Base-by-base conservation (phyloP, 768 basidiomycete genomes). In the Tricholoma terreum region DNA sequence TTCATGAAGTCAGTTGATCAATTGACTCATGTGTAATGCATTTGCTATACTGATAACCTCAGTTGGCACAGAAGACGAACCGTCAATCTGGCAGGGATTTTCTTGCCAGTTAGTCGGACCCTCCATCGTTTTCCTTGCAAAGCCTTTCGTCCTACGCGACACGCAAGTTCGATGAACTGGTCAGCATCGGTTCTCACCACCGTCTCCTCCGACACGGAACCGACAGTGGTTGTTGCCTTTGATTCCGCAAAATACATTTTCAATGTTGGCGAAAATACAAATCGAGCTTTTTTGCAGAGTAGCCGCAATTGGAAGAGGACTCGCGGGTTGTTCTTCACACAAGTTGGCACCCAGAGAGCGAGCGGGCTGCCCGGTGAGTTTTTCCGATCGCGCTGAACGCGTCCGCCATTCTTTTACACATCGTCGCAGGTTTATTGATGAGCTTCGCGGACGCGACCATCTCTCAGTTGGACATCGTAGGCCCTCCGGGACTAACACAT, bases 191-290 rank as follows among this genome's bases (percentile, higher is more conserved):
- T 87, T 24, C 72, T 87, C 54, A 82, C 80, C 42, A 71, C 82
- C 0, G 65, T 77, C 14, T 82, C 87, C 4, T 83, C 84, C 51
- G 95, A 98, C 73, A 90, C 94, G 1, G 86, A 92, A 61, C 87
- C 94, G 0, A 82, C 87, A 8, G 73, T 97, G 22, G 73, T 89
- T 58, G 71, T 96, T 61, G 77, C 80, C 1, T 94, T 94, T 68
- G 87, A 90, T 61, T 77, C 80, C 53, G 86, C 82, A 11, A 89
- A 92, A 63, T 98, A 94, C 63, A 78, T 95, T 36, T 93, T 98
- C 79, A 94, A 94, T 71, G 84, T 79, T 17, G 87, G 91, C 7
- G 94, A 97, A 71, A 89, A 88, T 57, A 85, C 88, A 1, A 86
- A 84, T 42, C 77, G 95, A 34, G 74, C 88, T 0, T 89, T 89